Percentiles rank a stretch among this genome's conserved stretches.
These are phyloP conservation scores for Camellia lanceoleosa DNA, from an alignment of 148 eudicot genomes.

Conservation along the genomic window DNA sequence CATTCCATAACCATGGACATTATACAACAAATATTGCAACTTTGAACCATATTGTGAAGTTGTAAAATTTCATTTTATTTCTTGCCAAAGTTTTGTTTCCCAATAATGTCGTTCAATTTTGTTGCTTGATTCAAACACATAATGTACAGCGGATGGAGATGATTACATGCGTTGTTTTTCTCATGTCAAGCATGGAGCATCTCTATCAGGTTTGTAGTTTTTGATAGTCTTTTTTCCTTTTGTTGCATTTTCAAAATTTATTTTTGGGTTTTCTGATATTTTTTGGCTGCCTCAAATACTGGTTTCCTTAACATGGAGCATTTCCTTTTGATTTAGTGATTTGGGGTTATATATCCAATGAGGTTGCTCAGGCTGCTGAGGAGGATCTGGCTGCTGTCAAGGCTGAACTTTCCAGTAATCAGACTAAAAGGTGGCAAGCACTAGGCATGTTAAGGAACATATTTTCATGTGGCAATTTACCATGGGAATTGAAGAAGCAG, in stretches of 20 bases:
- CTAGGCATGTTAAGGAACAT: constrained; percentile 58
- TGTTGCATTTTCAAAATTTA: background rate
- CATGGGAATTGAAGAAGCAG: constrained; percentile 69
- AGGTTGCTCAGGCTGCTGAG: constrained; percentile 50
- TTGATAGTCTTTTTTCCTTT: constrained; percentile 16
- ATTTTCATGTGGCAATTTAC: constrained; percentile 42
- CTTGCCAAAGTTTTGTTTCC: background rate
- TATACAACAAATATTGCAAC: background rate
- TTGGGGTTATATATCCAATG: constrained; percentile 73
- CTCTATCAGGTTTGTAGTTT: constrained; percentile 62
- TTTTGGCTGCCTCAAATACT: background rate
- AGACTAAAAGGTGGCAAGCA: constrained; percentile 73
- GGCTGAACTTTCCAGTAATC: constrained; percentile 52
- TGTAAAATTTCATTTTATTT: background rate
- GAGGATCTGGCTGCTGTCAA: constrained; percentile 49
- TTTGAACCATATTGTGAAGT: constrained; percentile 8
- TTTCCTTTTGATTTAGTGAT: constrained; percentile 46
- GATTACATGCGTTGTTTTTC: constrained; percentile 53
- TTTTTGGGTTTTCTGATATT: background rate
- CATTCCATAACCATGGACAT: background rate
- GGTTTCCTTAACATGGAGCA: background rate
- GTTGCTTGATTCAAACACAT: background rate
- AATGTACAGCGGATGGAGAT: constrained; percentile 51
- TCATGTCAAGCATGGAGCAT: constrained; percentile 77
- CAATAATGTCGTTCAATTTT: background rate